Conservation (phyloP, 176 grass and related monocot species). For the Avena atlantica region DNA sequence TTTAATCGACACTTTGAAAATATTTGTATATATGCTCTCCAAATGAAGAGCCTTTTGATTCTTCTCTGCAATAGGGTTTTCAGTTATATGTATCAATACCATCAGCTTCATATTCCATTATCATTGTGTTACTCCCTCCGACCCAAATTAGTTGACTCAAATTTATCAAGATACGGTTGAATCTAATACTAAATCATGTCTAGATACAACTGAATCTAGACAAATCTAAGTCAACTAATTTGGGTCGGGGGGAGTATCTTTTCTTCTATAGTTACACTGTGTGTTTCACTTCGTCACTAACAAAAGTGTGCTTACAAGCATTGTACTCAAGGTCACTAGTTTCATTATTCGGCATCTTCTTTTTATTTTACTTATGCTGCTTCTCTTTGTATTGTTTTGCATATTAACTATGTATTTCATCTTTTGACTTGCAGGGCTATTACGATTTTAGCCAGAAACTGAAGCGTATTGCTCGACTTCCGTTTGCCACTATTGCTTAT, state of each 20-base stretch:
- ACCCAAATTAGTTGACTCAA: too few species aligned
- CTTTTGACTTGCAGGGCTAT: conserved; percentile 74
- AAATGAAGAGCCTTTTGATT: neutral
- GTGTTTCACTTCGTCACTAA: neutral
- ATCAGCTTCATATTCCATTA: neutral
- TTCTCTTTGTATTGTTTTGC: neutral
- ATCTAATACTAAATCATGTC: too few species aligned
- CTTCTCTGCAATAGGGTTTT: neutral
- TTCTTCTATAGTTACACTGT: neutral
- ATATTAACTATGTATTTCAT: conserved; percentile 34
- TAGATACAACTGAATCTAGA: too few species aligned
- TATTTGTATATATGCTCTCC: neutral
- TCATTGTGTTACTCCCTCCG: neutral
- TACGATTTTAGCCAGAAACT: conserved; percentile 94
- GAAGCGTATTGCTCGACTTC: conserved; percentile 81
- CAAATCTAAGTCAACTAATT: too few species aligned
- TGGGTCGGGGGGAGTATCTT: neutral
- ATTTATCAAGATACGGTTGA: too few species aligned
- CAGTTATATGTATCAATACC: neutral
- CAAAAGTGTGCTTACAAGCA: neutral
- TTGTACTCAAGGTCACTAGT: conserved; percentile 7
- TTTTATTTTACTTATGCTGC: neutral
- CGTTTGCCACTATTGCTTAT: conserved; percentile 78
- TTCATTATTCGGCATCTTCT: neutral
- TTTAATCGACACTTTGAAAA: neutral